Evolutionary conservation across 345 rosid genomes (phyloP).

Genomic region (Ceriops decandra): DNA sequence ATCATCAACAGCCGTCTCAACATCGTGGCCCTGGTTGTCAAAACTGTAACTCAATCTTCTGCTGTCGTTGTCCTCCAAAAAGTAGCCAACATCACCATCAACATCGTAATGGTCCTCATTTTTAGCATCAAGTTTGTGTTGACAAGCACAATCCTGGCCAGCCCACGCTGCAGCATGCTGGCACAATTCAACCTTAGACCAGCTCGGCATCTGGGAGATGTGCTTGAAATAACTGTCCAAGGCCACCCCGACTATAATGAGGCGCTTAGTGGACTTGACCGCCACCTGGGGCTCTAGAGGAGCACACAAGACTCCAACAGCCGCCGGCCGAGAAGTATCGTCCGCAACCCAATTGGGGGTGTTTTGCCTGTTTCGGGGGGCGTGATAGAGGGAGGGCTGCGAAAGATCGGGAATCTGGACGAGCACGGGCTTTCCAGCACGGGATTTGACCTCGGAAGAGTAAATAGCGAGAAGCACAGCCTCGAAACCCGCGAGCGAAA

Average conservation of each 20-base stretch:
- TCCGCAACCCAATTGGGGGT: neutral
- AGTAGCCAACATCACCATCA: slow-evolving; percentile 16
- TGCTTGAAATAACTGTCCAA: slow-evolving; percentile 76
- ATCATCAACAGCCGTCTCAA: slow-evolving; percentile 24
- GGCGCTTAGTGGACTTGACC: slow-evolving; percentile 79
- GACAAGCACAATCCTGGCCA: slow-evolving; percentile 76
- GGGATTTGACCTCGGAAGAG: slow-evolving; percentile 67
- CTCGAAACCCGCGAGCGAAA: slow-evolving; percentile 83
- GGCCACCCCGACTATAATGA: slow-evolving; percentile 58
- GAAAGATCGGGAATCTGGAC: slow-evolving; percentile 83
- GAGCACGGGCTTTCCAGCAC: slow-evolving; percentile 72
- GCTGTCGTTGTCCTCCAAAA: slow-evolving; percentile 16
- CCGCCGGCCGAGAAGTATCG: slow-evolving; percentile 36
- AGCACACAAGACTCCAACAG: slow-evolving; percentile 54
- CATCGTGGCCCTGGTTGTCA: slow-evolving; percentile 7
- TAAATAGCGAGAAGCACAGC: slow-evolving; percentile 88
- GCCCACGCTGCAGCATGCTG: slow-evolving; percentile 65
- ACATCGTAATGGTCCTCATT: slow-evolving; percentile 24
- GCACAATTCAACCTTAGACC: slow-evolving; percentile 89
- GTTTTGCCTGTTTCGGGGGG: slow-evolving; percentile 43
- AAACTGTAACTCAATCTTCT: slow-evolving; percentile 16
- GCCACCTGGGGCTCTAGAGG: slow-evolving; percentile 75
- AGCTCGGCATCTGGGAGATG: slow-evolving; percentile 77
- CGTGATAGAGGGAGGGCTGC: slow-evolving; percentile 84
- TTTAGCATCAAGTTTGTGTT: slow-evolving; percentile 42